Percentiles rank a stretch among this genome's conserved stretches.
These are phyloP conservation scores for Sphagnurus paluster DNA, from an alignment of 1,284 basidiomycete genomes.

Conservation along the genomic window DNA sequence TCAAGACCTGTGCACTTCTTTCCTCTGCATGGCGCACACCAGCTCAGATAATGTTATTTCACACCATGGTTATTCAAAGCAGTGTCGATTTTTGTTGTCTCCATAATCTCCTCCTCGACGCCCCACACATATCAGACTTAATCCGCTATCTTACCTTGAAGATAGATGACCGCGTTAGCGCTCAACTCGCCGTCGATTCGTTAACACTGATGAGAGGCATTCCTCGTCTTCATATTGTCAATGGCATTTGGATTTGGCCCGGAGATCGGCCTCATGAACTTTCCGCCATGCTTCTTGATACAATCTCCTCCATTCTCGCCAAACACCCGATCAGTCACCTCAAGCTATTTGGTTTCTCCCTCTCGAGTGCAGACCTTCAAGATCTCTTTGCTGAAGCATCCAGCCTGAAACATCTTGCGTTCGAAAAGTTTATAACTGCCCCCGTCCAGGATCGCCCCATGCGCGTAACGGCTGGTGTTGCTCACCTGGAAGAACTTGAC, in stretches of 20 bases:
- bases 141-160: conserved; percentile 7
- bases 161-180: conserved; percentile 4
- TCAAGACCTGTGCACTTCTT: conserved; percentile 8
- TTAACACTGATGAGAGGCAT: conserved; percentile 1
- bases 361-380: conserved; percentile 6
- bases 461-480: not conserved
- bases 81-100: not conserved
- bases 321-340: not conserved
- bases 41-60: conserved; percentile 3
- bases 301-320: not conserved
- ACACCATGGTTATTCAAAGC: not conserved
- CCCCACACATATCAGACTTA: conserved; percentile 2
- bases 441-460: not conserved
- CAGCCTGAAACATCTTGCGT: not conserved
- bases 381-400: not conserved
- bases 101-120: not conserved
- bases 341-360: conserved; percentile 4
- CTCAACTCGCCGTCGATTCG: not conserved
- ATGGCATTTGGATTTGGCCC: conserved; percentile 7
- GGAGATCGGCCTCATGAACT: conserved; percentile 8
- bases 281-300: conserved; percentile 1
- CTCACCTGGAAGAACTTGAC: no score
- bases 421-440: conserved; percentile 1
- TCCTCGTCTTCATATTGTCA: not conserved
- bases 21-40: conserved; percentile 2